Base-by-base conservation (phyloP, 768 basidiomycete genomes). In the Termitomyces sp. region DNA sequence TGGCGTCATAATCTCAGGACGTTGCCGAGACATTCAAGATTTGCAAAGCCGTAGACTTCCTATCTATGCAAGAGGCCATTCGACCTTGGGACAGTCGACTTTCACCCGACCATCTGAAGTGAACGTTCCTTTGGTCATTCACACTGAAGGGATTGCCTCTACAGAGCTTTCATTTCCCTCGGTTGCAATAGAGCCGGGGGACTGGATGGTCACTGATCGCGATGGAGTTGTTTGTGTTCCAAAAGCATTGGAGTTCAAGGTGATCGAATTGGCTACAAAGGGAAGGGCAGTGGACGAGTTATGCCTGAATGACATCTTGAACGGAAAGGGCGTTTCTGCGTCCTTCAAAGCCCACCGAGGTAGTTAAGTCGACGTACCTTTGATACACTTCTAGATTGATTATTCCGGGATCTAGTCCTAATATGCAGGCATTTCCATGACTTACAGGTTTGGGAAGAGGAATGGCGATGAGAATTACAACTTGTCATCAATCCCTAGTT, bases 151-250 rank as follows among this genome's bases (percentile, higher is more conserved):
- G 64, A 63, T 2, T 17, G 17, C 17, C 45, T 65, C 65, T 34
- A 71, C 27, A 21, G 67, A n/a, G 66, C 67, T 74, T 34, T 64
- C 66, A 9, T 84, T 89, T 62, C 80, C 83, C 2, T 59, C 81
- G 0, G 77, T 85, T 11, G 76, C 64, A 3, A 78, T 96, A 6
- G 66, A 81, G 17, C 87, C 94, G 2, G 89, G 86, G 2, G 94
- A 95, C 68, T 81, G 86, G 79, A 80, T 96, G 47, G 68, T 94
- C n/a, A 92, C 85, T 25, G 94, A 97, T 68, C 79, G 84, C 55
- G 90, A 97, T 66, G 94, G 95, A 2, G 91, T 95, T 1, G 90
- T 98, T 3, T 90, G 85, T 63, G 80, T 96, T 27, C 86, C 91
- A 2, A 70, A 67, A 34, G 73, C 70, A 3, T 60, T 85, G 45